A percentile compares a stretch with the other conserved stretches of the same genome.
phyloP scores from a whole-genome alignment of 345 rosid species.

The Punica granatum region DNA sequence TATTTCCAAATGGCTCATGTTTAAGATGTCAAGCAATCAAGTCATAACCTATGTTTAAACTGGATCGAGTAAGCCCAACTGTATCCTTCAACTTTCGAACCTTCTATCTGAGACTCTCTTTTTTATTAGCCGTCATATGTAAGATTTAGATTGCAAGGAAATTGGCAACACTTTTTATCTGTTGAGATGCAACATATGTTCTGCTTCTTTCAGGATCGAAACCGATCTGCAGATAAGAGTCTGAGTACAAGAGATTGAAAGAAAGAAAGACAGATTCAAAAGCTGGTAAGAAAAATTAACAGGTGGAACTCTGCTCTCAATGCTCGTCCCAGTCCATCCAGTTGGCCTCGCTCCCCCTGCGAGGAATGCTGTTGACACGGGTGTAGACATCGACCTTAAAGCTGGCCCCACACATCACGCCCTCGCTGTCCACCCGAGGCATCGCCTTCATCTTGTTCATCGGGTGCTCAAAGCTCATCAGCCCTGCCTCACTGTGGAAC shows the following conservation, averaged over 20 bases:
- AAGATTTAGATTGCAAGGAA: not conserved
- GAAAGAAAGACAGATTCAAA: not conserved
- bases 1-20: too few species aligned
- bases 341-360: conserved; percentile 79
- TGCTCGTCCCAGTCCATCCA: conserved; percentile 57
- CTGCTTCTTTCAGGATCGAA: not conserved
- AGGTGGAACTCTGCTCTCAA: too few species aligned
- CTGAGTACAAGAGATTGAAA: not conserved
- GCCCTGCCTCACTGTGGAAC: conserved; percentile 71
- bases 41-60: too few species aligned
- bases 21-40: too few species aligned
- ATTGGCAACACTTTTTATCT: not conserved
- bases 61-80: too few species aligned
- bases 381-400: conserved; percentile 75
- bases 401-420: conserved; percentile 73
- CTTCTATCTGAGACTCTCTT: too few species aligned
- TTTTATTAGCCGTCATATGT: too few species aligned
- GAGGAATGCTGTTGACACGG: conserved; percentile 56
- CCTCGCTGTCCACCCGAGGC: conserved; percentile 89
- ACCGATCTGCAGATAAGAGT: not conserved
- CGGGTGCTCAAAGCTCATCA: conserved; percentile 92
- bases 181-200: too few species aligned
- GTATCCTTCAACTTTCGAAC: too few species aligned
- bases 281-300: not conserved
- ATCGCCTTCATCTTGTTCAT: conserved; percentile 67